A percentile compares a stretch with the other conserved stretches of the same genome.
Evolutionary conservation across 2,329 filamentous ascomycete species (phyloP).

Genomic region (Neofusicoccum sp.): DNA sequence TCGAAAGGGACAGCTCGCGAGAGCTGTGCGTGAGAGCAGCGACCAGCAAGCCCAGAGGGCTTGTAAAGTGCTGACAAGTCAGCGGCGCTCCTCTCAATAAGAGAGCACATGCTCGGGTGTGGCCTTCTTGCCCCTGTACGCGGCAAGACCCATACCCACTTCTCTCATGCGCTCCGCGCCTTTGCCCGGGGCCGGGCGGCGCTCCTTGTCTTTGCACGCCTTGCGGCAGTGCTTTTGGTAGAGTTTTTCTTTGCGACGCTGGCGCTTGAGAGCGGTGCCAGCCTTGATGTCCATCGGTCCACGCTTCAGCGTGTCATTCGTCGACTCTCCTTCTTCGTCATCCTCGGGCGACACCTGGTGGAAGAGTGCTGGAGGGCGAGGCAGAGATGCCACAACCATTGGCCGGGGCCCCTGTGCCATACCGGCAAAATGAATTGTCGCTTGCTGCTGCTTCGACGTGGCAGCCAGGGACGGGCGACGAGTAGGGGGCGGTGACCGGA

Average conservation of each 20-base stretch:
- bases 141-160: constrained; percentile 83
- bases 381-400: constrained; percentile 81
- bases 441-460: constrained; percentile 20
- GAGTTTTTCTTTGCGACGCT: constrained; percentile 89
- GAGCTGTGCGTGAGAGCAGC: constrained; percentile 33
- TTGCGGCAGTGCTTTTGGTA: constrained; percentile 86
- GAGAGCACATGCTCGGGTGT: constrained; percentile 45
- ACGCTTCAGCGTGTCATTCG: constrained; percentile 64
- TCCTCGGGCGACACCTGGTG: constrained; percentile 24
- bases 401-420: constrained; percentile 64
- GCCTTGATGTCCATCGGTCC: constrained; percentile 94
- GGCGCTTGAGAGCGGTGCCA: constrained; percentile 88
- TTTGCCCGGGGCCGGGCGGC: constrained; percentile 73
- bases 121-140: constrained; percentile 62
- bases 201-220: constrained; percentile 63
- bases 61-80: constrained; percentile 33
- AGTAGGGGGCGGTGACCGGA: constrained; percentile 68
- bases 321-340: constrained; percentile 39
- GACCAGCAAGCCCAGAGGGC: constrained; percentile 36
- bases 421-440: constrained; percentile 48
- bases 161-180: constrained; percentile 93
- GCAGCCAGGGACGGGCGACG: constrained; percentile 43
- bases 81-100: constrained; percentile 42
- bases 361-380: constrained; percentile 63
- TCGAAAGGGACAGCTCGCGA: not conserved